A percentile compares a stretch with the other conserved stretches of the same genome.
Conservation (phyloP, 176 grass and related monocot species). For the Phoenix roebelenii region DNA sequence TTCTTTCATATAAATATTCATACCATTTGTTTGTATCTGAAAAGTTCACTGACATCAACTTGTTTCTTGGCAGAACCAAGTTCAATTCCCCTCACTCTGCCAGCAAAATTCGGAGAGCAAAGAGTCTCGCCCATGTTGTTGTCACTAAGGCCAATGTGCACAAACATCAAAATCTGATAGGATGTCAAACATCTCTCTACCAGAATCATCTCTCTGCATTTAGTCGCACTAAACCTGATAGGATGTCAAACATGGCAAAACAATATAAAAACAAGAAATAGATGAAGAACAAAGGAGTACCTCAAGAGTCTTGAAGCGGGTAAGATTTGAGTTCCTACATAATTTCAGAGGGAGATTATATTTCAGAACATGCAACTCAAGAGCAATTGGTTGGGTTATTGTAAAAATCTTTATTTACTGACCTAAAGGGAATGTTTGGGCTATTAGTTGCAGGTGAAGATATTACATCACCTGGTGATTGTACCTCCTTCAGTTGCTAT, state of each 20-base stretch:
- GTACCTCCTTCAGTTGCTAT: conserved; percentile 79
- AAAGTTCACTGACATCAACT: conserved; percentile 69
- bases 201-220: conserved; percentile 29
- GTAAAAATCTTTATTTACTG: neutral
- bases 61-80: conserved; percentile 81
- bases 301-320: conserved; percentile 83
- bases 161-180: conserved; percentile 96
- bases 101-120: conserved; percentile 89
- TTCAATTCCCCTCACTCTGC: conserved; percentile 84
- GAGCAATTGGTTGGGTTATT: too few species aligned
- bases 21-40: conserved; percentile 91
- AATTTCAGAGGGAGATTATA: conserved; percentile 3
- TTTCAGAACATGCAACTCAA: neutral
- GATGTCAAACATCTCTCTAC: too few species aligned
- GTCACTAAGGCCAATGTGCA: conserved; percentile 89
- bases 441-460: conserved; percentile 91
- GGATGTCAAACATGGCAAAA: neutral
- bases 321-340: conserved; percentile 83
- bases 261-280: conserved; percentile 3
- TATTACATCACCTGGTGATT: conserved; percentile 91
- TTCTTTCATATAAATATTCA: neutral
- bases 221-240: neutral
- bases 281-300: conserved; percentile 22
- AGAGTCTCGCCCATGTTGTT: conserved; percentile 86
- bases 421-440: conserved; percentile 86